Evolutionary conservation across 176 grass and related monocot species (phyloP), one percentile per base, ranked within the genome.

Genomic region (Zoysia pacifica): DNA sequence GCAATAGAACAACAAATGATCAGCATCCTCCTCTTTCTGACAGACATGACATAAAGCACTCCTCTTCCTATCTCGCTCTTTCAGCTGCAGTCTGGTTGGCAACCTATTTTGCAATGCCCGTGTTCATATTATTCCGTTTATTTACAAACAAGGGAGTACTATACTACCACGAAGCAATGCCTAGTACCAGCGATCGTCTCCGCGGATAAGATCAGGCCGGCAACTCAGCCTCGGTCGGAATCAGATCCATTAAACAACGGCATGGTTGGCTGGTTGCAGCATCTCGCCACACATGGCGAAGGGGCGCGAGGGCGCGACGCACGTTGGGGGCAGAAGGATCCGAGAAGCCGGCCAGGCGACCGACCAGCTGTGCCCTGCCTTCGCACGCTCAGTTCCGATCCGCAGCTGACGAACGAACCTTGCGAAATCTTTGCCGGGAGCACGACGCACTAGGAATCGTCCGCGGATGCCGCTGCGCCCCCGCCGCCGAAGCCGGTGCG

Each of bases 321-420:
- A n/a, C 61, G 61, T 48, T 11, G 13, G 55, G 9, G 46, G 28
- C 28, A 82, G 67, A 78, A 82, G 79, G 71, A 72, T 78, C 79
- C 67, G 73, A 82, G 79, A 87, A 87, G 73, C 49, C 41, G 6
- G 46, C 54, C 28, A 6, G 50, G 49, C 16, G 51, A 6, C 9
- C n/a, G 56, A 61, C 59, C 20, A 49, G 62, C 28, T 77, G 59
- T 40, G 40, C 15, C 39, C 62, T 58, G 56, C 56, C n/a, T 61
- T 2, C 12, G 11, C 68, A 41, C 2, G 14, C 3, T 5, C 7
- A 61, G 37, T 11, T 14, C 2, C 81, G 11, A 18, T 36, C 62
- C 44, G 51, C 72, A 18, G 36, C 14, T 9, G 55, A 49, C 5
- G 5, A 49, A 58, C 15, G 15, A 28, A 28, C 28, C 28, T 28